Conservation (phyloP, 2,329 filamentous ascomycete genomes). For the Xylaria digitata region DNA sequence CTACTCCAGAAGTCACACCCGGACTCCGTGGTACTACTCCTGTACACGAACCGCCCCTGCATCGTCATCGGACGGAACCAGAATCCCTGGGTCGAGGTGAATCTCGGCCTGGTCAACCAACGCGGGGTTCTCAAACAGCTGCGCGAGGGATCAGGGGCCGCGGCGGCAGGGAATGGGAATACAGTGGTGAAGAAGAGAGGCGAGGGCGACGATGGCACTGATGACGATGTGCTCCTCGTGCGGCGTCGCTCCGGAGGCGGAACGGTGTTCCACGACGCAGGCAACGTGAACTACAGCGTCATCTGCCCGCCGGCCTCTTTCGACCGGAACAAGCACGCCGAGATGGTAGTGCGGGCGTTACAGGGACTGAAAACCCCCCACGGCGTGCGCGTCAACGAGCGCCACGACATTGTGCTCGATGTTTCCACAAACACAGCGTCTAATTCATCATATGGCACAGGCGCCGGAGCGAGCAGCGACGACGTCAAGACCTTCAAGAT, state of each 20-base stretch:
- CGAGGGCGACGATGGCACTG: constrained; percentile 45
- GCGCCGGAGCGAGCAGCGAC: neutral
- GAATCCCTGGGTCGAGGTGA: constrained; percentile 95
- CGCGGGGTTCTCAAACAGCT: constrained; percentile 30
- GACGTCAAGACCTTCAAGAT: constrained; percentile 72
- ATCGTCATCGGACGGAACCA: constrained; percentile 96
- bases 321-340: constrained; percentile 85
- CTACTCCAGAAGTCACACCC: constrained; percentile 79
- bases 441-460: neutral
- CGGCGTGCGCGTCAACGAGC: constrained; percentile 81
- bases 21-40: constrained; percentile 81
- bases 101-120: constrained; percentile 70
- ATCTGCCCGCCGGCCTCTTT: constrained; percentile 83
- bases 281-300: constrained; percentile 95
- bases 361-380: constrained; percentile 58
- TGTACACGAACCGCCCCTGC: constrained; percentile 89
- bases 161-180: constrained; percentile 28
- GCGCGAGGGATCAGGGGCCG: neutral
- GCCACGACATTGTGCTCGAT: constrained; percentile 85
- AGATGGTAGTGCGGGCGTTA: constrained; percentile 92
- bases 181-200: constrained; percentile 26
- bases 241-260: constrained; percentile 89
- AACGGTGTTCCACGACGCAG: constrained; percentile 91
- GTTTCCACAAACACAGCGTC: constrained; percentile 11
- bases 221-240: constrained; percentile 75